Conservation (phyloP, 192 early-diverging fungal species). For the Coemansia sp. region DNA sequence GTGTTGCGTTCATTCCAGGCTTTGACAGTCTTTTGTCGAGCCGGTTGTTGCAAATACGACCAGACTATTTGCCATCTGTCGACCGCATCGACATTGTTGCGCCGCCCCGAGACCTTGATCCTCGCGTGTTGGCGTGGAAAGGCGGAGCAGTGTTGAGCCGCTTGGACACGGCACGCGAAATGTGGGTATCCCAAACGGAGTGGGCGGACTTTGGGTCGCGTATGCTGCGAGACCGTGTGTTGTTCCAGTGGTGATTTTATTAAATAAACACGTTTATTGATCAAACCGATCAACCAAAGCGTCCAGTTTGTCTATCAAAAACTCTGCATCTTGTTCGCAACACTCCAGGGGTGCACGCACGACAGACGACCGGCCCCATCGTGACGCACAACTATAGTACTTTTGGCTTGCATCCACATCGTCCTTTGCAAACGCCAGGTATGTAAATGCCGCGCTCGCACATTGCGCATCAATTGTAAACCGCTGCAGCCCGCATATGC, state of each 20-base stretch:
- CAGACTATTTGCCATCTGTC: slow-evolving; percentile 25
- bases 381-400: slow-evolving; percentile 37
- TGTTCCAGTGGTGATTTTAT: slow-evolving; percentile 63
- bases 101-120: slow-evolving; percentile 81
- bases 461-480: slow-evolving; percentile 39
- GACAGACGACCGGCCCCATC: slow-evolving; percentile 25
- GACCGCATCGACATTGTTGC: slow-evolving; percentile 70
- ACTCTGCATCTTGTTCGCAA: slow-evolving; percentile 5
- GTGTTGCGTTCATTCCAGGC: slow-evolving; percentile 64
- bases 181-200: slow-evolving; percentile 74
- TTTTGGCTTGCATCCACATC: slow-evolving; percentile 31
- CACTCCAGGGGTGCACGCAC: slow-evolving; percentile 7
- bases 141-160: slow-evolving; percentile 77
- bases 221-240: slow-evolving; percentile 61
- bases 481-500: slow-evolving; percentile 18
- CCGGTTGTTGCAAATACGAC: slow-evolving; percentile 35
- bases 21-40: slow-evolving; percentile 52
- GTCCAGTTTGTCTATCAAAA: slow-evolving; percentile 27
- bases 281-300: slow-evolving; percentile 8
- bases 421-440: slow-evolving; percentile 14
- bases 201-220: slow-evolving; percentile 73
- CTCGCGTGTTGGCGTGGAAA: slow-evolving; percentile 83
- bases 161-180: slow-evolving; percentile 73
- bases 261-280: not conserved
- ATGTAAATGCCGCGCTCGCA: slow-evolving; percentile 17